phyloP scores from a whole-genome alignment of 208 protist genomes.

The Naegleria fowleri region DNA sequence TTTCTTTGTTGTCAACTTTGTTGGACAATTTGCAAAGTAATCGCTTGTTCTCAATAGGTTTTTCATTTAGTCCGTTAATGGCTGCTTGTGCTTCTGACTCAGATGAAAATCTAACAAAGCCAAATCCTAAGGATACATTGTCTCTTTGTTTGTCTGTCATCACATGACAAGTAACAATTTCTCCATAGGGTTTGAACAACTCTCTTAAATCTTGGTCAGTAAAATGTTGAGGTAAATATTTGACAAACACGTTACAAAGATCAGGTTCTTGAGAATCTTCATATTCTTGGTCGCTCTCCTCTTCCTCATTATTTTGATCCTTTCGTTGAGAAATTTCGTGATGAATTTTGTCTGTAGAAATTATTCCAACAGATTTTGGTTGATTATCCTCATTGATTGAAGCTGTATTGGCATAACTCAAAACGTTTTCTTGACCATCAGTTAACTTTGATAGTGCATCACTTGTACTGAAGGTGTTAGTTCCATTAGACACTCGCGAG shows the following conservation, averaged over 20 bases:
- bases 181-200: neutral
- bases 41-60: conserved; percentile 3
- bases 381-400: neutral
- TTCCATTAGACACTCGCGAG: too few relatives aligned
- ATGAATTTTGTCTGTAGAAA: neutral
- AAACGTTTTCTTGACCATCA: neutral
- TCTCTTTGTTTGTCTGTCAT: conserved; percentile 24
- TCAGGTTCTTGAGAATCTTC: neutral
- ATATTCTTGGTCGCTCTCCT: neutral
- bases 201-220: conserved; percentile 6
- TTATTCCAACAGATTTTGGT: neutral
- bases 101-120: conserved; percentile 39
- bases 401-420: neutral
- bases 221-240: conserved; percentile 18
- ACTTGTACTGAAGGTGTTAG: too few relatives aligned
- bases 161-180: conserved; percentile 29
- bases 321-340: neutral
- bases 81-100: conserved; percentile 31
- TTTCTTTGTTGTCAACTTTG: neutral
- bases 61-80: conserved; percentile 21
- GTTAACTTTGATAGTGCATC: too few relatives aligned
- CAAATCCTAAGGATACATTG: conserved; percentile 23
- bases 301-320: neutral
- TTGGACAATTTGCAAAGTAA: conserved; percentile 13
- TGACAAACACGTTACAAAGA: conserved; percentile 28